Evolutionary conservation across 2,329 filamentous ascomycete genomes (phyloP).

Genomic region (Nemania abortiva): DNA sequence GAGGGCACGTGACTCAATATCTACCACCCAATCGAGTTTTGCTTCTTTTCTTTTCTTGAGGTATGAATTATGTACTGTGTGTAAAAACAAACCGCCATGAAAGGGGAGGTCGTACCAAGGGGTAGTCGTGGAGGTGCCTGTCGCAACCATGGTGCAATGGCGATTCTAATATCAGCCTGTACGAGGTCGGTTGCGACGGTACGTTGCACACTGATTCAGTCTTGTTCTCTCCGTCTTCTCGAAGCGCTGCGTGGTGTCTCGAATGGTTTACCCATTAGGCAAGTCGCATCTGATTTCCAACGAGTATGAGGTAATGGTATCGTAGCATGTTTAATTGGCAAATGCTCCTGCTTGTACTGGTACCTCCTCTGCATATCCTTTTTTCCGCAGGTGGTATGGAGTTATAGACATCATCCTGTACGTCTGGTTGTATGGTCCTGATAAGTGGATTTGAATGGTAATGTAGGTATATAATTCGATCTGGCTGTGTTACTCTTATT

Average conservation of each 20-base stretch:
- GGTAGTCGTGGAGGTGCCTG: not conserved
- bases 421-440: too few relatives aligned
- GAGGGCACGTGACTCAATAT: not conserved
- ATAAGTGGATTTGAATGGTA: not conserved
- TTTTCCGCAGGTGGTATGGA: not conserved
- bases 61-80: too few relatives aligned
- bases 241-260: conserved; percentile 2
- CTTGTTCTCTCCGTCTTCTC: not conserved
- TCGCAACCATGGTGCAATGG: not conserved
- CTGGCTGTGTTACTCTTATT: not conserved
- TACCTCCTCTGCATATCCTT: too few relatives aligned
- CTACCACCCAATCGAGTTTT: not conserved
- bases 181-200: not conserved
- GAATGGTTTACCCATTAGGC: not conserved
- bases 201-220: not conserved
- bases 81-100: not conserved
- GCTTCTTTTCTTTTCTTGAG: not conserved
- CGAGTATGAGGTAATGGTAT: not conserved
- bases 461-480: not conserved
- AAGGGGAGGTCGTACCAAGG: not conserved
- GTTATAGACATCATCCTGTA: not conserved
- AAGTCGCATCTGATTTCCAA: not conserved
- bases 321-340: not conserved
- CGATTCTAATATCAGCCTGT: not conserved
- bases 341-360: not conserved